Evolutionary conservation across 2,329 filamentous ascomycete species (phyloP), one percentile per base, ranked within the genome.

Genomic region (Clonostachys sp.): DNA sequence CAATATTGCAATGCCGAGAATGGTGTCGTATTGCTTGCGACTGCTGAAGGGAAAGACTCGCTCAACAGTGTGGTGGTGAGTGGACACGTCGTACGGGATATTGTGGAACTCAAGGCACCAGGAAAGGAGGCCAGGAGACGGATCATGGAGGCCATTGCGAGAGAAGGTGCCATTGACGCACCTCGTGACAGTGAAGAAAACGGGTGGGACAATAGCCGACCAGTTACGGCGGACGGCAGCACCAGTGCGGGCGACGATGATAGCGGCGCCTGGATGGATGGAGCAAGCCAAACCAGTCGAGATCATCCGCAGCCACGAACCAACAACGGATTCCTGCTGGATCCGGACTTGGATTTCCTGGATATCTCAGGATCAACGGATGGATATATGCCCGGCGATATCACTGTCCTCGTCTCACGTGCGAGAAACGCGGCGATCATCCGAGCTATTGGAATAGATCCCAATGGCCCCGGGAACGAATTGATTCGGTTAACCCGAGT

Each of bases 311-410:
- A 55, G 6, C 47, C 57, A 2, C 59, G 58, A 12, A 46, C 58
- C 13, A 66, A 63, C 43, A 64, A 70, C 5, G 78, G 80, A 46
- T 94, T 95, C 57, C 68, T 85, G 2, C 71, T 96, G 6, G 87
- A 91, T 49, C 71, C 81, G 0, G 80, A 87, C 44, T 80, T 99
- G 10, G 94, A 99, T 63, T 89, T 97, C 49, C 80, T 97, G 9
- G 92, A 97, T 53, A 78, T 99, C 48, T 91, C 95, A 16, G 91
- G 94, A 2, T 86, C 92, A 56, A 97, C 92, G 0, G 94, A 99
- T 61, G 94, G 94, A 1, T 99, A 97, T 62, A 96, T 97, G 91
- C 92, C 94, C 1, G 94, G 91, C 5, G 94, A 99, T 64, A 75
- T 99, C 36, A 84, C 87, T 14, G 77, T 96, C 3, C 80, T 99